phyloP scores from a whole-genome alignment of 2,329 filamentous ascomycete genomes.

The Colletotrichum sp. region DNA sequence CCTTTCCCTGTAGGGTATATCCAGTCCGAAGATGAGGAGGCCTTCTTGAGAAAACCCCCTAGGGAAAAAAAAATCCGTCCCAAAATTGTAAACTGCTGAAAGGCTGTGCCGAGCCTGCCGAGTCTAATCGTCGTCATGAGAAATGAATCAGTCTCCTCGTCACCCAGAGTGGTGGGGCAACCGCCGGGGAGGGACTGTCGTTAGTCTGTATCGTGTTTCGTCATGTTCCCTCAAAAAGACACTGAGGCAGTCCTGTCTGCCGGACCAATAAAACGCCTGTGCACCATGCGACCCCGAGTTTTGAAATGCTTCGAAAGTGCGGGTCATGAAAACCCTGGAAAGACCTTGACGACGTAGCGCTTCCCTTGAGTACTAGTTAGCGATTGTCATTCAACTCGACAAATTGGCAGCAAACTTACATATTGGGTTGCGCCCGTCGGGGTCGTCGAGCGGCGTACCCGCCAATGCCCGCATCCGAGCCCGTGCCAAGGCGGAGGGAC shows the following conservation, averaged over 20 bases:
- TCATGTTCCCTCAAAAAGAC: neutral
- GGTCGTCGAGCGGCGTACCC: conserved; percentile 46
- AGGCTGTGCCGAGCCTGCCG: neutral
- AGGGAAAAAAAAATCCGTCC: neutral
- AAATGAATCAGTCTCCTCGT: neutral
- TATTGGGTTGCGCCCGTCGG: conserved; percentile 40
- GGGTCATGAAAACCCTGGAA: conserved; percentile 38
- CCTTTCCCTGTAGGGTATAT: conserved; percentile 15
- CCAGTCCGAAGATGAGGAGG: conserved; percentile 8
- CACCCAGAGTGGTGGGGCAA: neutral
- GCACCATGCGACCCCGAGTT: conserved; percentile 7
- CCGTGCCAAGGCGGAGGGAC: conserved; percentile 47
- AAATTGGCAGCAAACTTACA: conserved; percentile 35
- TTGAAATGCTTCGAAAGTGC: neutral
- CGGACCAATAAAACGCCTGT: conserved; percentile 12
- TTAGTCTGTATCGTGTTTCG: neutral
- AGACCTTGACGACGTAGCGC: conserved; percentile 45
- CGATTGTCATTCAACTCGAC: neutral
- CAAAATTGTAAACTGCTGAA: neutral
- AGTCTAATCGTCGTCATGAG: neutral
- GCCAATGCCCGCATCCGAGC: conserved; percentile 49
- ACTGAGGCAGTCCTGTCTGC: conserved; percentile 3
- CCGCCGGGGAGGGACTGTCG: conserved; percentile 1
- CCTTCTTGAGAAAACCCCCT: neutral
- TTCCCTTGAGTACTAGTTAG: conserved; percentile 36